Base-by-base conservation (phyloP, 805 yeast genomes). In the Metschnikowia aberdeeniae region DNA sequence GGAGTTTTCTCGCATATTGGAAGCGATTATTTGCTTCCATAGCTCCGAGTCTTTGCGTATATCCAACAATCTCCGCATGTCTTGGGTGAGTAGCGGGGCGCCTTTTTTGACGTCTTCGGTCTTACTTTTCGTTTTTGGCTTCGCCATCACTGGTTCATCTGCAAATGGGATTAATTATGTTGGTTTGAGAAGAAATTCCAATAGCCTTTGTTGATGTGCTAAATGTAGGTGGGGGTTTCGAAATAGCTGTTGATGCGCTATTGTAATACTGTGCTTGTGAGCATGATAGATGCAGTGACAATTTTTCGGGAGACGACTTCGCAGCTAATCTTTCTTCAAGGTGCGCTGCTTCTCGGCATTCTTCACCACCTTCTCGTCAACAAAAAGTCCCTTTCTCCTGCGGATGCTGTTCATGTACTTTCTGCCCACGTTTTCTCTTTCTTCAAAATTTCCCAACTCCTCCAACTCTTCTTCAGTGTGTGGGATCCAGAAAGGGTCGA, bases 401-500 rank as follows among this genome's bases (percentile, higher is more conserved):
- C 99, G 77, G 36, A 93, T 80, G 14, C 69, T 69, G 52, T 88
- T 89, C 84, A 93, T 86, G 61, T 92, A 90, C 59, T 75, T 76
- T 61, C 95, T 78, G 0, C 97, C 98, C 51, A 90, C 72, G 59
- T 93, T 93, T 58, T 89, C 98, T 57, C 86, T 78, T 55, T 93
- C 99, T 1, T 97, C 95, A 53, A 79, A 78, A 52, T 88, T 96
- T 24, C 99, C 99, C 36, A 88, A 70, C 47, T 89, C 95, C 62
- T 93, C 98, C 37, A 93, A 66, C 63, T 93, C 99, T 62, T 89
- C 97, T 56, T 88, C 97, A 0, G 99, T 93, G 3, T 93, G 87
- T 11, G 99, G 99, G 12, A 93, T 96, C 99, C 99, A 93, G 73
- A 86, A 93, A 36, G 99, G 99, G 71, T 93, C 98, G 53, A 85